These are phyloP conservation scores for Phialophora macrospora DNA, from an alignment of 2,329 filamentous ascomycete species.

Conservation along the genomic window DNA sequence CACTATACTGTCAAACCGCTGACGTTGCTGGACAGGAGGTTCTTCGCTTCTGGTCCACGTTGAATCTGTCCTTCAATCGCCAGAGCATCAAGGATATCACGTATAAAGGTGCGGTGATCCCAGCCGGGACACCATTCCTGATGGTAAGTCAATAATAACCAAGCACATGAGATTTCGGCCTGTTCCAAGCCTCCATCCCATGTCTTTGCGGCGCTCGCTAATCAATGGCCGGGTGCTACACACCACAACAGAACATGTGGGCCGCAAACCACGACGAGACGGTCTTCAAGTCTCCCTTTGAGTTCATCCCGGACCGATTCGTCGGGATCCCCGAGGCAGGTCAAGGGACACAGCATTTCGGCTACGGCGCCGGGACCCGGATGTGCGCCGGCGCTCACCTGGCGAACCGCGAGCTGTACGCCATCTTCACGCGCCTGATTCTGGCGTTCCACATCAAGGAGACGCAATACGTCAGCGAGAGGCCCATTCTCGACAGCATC, in stretches of 20 bases:
- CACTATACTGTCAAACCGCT: neutral
- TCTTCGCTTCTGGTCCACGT: constrained; percentile 74
- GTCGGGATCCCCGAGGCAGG: constrained; percentile 57
- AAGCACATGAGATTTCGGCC: too few species aligned
- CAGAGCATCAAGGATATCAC: constrained; percentile 18
- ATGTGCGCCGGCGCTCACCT: constrained; percentile 68
- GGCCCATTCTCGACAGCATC: constrained; percentile 24
- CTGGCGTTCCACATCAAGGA: constrained; percentile 53
- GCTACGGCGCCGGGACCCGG: constrained; percentile 64
- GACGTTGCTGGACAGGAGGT: constrained; percentile 57
- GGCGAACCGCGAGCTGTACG: constrained; percentile 66
- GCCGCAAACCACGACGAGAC: constrained; percentile 71
- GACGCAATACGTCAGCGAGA: constrained; percentile 9
- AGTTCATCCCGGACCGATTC: constrained; percentile 73
- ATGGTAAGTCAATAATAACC: constrained; percentile 59
- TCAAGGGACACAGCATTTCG: constrained; percentile 63
- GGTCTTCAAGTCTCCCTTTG: constrained; percentile 66
- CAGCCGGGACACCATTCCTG: constrained; percentile 77
- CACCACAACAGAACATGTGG: constrained; percentile 65
- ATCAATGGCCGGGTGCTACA: neutral
- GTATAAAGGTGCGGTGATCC: constrained; percentile 54
- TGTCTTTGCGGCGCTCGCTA: neutral
- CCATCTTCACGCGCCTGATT: constrained; percentile 62
- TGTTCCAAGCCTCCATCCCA: too few species aligned
- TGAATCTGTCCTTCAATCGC: constrained; percentile 66